Percentiles rank a stretch among this genome's conserved stretches.
These are phyloP conservation scores for Penicillium concentricum DNA, from an alignment of 2,329 filamentous ascomycete species.

Conservation along the genomic window DNA sequence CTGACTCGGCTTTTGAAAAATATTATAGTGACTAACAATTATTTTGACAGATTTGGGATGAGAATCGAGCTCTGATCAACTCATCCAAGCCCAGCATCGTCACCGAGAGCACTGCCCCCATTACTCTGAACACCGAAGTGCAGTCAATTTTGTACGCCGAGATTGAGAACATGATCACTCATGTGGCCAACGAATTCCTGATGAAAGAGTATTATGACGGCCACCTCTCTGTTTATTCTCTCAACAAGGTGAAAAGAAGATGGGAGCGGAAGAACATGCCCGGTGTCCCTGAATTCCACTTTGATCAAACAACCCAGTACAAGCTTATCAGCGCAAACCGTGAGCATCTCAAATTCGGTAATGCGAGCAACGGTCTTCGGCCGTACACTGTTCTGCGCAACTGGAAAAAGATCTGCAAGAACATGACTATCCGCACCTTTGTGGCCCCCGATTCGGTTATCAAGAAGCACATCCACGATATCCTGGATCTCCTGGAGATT, in stretches of 20 bases:
- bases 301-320: constrained; percentile 52
- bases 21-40: background rate
- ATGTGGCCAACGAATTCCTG: constrained; percentile 47
- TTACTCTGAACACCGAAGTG: constrained; percentile 41
- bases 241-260: constrained; percentile 37
- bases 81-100: background rate
- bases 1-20: background rate
- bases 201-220: constrained; percentile 41
- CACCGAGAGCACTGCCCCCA: constrained; percentile 27
- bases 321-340: constrained; percentile 49
- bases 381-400: constrained; percentile 37
- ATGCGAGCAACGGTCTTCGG: constrained; percentile 12
- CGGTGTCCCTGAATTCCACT: constrained; percentile 52
- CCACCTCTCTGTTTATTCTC: constrained; percentile 40
- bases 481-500: background rate
- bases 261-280: constrained; percentile 52
- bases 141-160: constrained; percentile 48
- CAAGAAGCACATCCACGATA: background rate
- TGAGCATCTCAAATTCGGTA: constrained; percentile 45
- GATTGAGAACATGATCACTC: constrained; percentile 47
- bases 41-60: background rate
- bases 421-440: background rate
- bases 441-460: background rate
- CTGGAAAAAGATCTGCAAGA: constrained; percentile 49
- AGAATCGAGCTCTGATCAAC: background rate